Conservation (phyloP, 2,329 filamentous ascomycete species). For the Arthrobotrys sphaeroides region DNA sequence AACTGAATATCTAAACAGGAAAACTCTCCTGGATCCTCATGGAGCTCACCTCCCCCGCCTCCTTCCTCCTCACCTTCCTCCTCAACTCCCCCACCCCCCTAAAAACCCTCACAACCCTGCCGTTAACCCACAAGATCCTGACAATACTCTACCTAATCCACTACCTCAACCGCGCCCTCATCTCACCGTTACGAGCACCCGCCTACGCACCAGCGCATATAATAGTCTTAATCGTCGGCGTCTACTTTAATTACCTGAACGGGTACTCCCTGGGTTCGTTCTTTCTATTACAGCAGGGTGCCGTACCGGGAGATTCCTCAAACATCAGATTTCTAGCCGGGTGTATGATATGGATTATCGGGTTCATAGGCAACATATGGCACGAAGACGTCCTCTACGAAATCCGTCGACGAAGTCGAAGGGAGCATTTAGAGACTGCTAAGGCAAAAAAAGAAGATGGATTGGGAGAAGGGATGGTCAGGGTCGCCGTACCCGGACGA, state of each 20-base stretch:
- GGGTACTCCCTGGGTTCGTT: conserved; percentile 80
- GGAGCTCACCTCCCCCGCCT: conserved; percentile 68
- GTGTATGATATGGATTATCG: conserved; percentile 77
- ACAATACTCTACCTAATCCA: conserved; percentile 85
- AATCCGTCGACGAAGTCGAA: conserved; percentile 77
- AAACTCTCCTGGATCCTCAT: conserved; percentile 85
- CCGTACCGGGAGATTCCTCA: too few species aligned
- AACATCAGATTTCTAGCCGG: conserved; percentile 70
- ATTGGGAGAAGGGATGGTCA: conserved; percentile 58
- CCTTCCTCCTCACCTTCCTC: conserved; percentile 55
- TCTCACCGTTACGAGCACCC: conserved; percentile 82
- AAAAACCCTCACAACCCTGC: conserved; percentile 17
- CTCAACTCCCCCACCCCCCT: conserved; percentile 47
- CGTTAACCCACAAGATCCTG: conserved; percentile 71
- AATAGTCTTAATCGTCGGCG: conserved; percentile 71
- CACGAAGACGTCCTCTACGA: conserved; percentile 90
- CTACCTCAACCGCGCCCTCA: conserved; percentile 87
- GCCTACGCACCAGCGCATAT: conserved; percentile 91
- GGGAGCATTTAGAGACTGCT: conserved; percentile 66
- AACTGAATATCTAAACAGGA: conserved; percentile 46
- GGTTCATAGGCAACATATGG: conserved; percentile 81
- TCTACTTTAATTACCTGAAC: conserved; percentile 82
- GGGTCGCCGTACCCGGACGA: conserved; percentile 72
- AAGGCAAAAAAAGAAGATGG: conserved; percentile 45
- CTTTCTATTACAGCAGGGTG: too few species aligned